Conservation (phyloP, 2,329 filamentous ascomycete species). For the Phialemoniopsis sp. region DNA sequence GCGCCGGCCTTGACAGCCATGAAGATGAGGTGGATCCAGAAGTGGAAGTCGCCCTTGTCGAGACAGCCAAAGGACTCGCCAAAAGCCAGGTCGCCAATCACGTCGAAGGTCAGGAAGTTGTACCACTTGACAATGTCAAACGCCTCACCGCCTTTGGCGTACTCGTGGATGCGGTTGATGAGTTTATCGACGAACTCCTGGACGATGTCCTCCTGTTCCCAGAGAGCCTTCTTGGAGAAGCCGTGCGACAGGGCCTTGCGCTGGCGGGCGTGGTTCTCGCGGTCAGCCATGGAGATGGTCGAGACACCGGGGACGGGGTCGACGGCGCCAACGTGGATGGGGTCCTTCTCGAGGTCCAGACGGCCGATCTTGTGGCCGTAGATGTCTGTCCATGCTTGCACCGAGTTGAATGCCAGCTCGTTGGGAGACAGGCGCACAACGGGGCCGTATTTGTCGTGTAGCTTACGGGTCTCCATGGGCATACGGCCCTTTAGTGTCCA, state of each 20-base stretch:
- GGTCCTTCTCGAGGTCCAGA: slow-evolving; percentile 8
- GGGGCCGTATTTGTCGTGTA: slow-evolving; percentile 30
- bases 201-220: slow-evolving; percentile 10
- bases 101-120: slow-evolving; percentile 16
- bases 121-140: slow-evolving; percentile 41
- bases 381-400: slow-evolving; percentile 27
- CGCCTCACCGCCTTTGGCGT: slow-evolving; percentile 3
- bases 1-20: slow-evolving; percentile 9
- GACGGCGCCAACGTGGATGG: slow-evolving; percentile 6
- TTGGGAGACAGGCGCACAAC: slow-evolving; percentile 36
- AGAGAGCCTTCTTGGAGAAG: slow-evolving; percentile 12
- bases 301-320: slow-evolving; percentile 8
- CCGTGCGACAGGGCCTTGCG: slow-evolving; percentile 11
- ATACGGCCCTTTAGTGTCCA: slow-evolving; percentile 86
- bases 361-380: slow-evolving; percentile 16
- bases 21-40: slow-evolving; percentile 11
- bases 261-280: slow-evolving; percentile 7
- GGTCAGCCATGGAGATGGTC: slow-evolving; percentile 5
- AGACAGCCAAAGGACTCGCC: slow-evolving; percentile 17
- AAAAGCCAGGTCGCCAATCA: slow-evolving; percentile 16
- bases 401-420: slow-evolving; percentile 31
- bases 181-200: slow-evolving; percentile 8
- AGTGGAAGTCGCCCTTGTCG: slow-evolving; percentile 10
- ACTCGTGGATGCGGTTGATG: slow-evolving; percentile 6
- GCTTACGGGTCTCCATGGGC: slow-evolving; percentile 26